Conservation (phyloP, 352 stramenopile genomes). For the Pythium phragmiticola region DNA sequence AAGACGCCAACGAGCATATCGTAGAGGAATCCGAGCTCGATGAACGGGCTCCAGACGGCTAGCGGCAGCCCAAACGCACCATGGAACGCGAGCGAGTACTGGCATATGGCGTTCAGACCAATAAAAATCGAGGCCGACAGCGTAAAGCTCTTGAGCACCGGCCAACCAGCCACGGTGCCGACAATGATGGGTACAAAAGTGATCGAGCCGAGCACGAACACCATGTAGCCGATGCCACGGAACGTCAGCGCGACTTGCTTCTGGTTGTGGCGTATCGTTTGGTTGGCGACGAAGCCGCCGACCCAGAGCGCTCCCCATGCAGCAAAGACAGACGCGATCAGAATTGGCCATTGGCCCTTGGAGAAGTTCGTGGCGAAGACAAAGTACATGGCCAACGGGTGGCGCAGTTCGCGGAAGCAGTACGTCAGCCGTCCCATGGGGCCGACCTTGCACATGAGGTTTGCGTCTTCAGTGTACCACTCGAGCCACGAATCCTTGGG, state of each 20-base stretch:
- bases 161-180: slow-evolving; percentile 63
- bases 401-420: slow-evolving; percentile 67
- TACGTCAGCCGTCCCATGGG: slow-evolving; percentile 70
- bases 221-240: slow-evolving; percentile 75
- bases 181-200: slow-evolving; percentile 53
- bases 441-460: slow-evolving; percentile 59
- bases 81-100: slow-evolving; percentile 76
- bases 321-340: slow-evolving; percentile 35
- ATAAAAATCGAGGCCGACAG: slow-evolving; percentile 79
- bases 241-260: slow-evolving; percentile 55
- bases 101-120: slow-evolving; percentile 68
- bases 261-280: slow-evolving; percentile 49
- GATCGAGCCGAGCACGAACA: slow-evolving; percentile 46
- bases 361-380: slow-evolving; percentile 76
- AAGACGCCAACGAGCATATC: slow-evolving; percentile 83
- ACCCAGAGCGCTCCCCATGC: slow-evolving; percentile 71
- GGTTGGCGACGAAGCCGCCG: slow-evolving; percentile 47
- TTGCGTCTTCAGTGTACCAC: slow-evolving; percentile 78
- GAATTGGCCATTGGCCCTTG: slow-evolving; percentile 46
- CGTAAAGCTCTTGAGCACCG: slow-evolving; percentile 51
- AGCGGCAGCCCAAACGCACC: slow-evolving; percentile 60
- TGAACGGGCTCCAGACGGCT: slow-evolving; percentile 62
- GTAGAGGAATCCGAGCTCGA: slow-evolving; percentile 84
- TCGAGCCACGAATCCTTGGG: slow-evolving; percentile 73
- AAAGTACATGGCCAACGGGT: slow-evolving; percentile 84